Conservation (phyloP, 2,329 filamentous ascomycete species). For the Beauveria varroae region DNA sequence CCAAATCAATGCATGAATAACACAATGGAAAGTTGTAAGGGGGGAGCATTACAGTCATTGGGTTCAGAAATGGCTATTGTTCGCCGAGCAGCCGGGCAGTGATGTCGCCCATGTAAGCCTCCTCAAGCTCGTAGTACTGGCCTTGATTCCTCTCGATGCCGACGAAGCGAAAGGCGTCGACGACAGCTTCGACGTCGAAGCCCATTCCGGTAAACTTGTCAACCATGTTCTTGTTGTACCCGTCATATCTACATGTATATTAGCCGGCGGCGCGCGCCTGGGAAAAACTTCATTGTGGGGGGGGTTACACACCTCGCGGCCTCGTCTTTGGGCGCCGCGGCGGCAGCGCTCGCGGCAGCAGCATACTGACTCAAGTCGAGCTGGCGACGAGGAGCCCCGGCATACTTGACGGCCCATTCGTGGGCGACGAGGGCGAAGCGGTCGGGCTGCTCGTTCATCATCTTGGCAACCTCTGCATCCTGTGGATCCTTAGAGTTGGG, state of each 20-base stretch:
- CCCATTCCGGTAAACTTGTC: slow-evolving; percentile 86
- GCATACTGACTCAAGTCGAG: slow-evolving; percentile 35
- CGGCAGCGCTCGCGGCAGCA: slow-evolving; percentile 45
- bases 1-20: not conserved
- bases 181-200: slow-evolving; percentile 80
- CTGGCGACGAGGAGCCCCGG: slow-evolving; percentile 57
- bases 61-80: slow-evolving; percentile 33
- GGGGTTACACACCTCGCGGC: slow-evolving; percentile 4
- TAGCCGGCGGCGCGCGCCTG: not conserved
- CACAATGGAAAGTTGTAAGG: not conserved
- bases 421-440: slow-evolving; percentile 75
- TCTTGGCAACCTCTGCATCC: slow-evolving; percentile 88
- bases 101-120: slow-evolving; percentile 84
- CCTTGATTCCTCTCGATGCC: slow-evolving; percentile 74
- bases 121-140: slow-evolving; percentile 77
- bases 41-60: not conserved
- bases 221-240: slow-evolving; percentile 78
- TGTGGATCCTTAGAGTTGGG: slow-evolving; percentile 96
- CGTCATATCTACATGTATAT: slow-evolving; percentile 58
- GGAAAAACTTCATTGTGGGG: not conserved
- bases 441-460: slow-evolving; percentile 73
- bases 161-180: slow-evolving; percentile 73
- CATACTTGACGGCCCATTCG: slow-evolving; percentile 83
- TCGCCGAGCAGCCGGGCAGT: slow-evolving; percentile 80
- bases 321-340: slow-evolving; percentile 9